Evolutionary conservation across 176 grass and related monocot genomes (phyloP).

Genomic region (Cenchrus purpureus): DNA sequence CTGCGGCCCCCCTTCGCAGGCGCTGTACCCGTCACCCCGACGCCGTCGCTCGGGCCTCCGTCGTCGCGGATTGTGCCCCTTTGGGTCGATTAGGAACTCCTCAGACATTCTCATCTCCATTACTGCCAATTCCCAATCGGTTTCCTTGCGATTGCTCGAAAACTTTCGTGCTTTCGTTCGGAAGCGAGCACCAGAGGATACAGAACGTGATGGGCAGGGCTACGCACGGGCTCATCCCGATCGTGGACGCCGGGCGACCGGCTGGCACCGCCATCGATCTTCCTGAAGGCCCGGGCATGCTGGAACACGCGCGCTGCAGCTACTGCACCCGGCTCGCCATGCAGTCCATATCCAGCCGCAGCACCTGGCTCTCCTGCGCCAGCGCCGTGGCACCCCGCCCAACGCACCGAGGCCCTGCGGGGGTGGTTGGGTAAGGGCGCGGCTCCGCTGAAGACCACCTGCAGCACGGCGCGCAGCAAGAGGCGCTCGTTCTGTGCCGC

Average conservation of each 20-base stretch:
- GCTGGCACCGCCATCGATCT: constrained; percentile 47
- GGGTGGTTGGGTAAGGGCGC: constrained; percentile 48
- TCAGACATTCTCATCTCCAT: background rate
- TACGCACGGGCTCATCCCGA: constrained; percentile 67
- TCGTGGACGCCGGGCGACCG: constrained; percentile 43
- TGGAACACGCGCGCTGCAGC: constrained; percentile 80
- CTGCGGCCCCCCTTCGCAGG: too few species aligned
- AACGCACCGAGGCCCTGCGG: background rate
- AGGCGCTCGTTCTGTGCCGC: constrained; percentile 94
- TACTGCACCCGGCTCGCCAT: constrained; percentile 73
- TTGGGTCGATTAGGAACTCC: background rate
- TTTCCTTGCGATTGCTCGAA: background rate
- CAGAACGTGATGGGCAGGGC: background rate
- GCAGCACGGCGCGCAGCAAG: constrained; percentile 88
- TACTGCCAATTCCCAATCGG: background rate
- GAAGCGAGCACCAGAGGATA: background rate
- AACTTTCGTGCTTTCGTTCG: background rate
- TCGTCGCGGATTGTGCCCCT: too few species aligned
- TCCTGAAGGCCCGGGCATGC: constrained; percentile 76
- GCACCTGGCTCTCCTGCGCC: constrained; percentile 62
- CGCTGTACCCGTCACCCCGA: too few species aligned
- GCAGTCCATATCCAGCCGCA: constrained; percentile 89
- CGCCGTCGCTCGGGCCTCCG: too few species aligned
- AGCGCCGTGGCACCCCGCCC: constrained; percentile 29
- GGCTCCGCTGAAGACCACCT: constrained; percentile 91